Evolutionary conservation across 192 early-diverging fungal genomes (phyloP).

Genomic region (Coemansia sp.): DNA sequence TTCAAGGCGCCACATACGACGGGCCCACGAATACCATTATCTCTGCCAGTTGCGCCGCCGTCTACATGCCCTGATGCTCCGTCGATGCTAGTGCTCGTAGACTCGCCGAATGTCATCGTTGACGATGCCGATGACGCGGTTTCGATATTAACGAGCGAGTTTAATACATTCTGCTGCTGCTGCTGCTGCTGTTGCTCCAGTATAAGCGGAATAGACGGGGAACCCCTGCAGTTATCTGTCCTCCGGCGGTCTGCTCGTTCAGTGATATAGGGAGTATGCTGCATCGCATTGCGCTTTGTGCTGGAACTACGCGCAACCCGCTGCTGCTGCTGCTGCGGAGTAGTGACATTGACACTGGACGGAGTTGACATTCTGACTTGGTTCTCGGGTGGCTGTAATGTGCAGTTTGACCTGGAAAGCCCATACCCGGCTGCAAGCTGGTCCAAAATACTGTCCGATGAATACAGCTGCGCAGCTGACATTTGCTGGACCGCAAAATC

Average conservation of each 20-base stretch:
- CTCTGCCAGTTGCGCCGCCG: neutral
- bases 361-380: neutral
- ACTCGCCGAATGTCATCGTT: neutral
- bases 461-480: neutral
- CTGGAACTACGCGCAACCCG: slow-evolving; percentile 22
- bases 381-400: neutral
- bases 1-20: slow-evolving; percentile 13
- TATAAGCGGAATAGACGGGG: slow-evolving; percentile 41
- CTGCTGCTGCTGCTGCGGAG: slow-evolving; percentile 6
- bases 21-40: slow-evolving; percentile 7
- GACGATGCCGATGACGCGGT: slow-evolving; percentile 9
- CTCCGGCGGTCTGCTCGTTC: slow-evolving; percentile 22
- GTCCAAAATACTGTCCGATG: slow-evolving; percentile 16
- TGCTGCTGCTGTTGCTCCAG: slow-evolving; percentile 45
- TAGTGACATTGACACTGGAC: neutral
- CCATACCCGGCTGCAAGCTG: slow-evolving; percentile 26
- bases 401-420: slow-evolving; percentile 13
- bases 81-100: neutral
- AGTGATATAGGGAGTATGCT: slow-evolving; percentile 32
- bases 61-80: neutral
- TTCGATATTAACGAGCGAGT: slow-evolving; percentile 3
- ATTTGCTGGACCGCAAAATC: neutral
- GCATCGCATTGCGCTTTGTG: slow-evolving; percentile 16
- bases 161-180: slow-evolving; percentile 7
- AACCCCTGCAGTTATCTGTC: slow-evolving; percentile 1